A percentile compares a stretch with the other conserved stretches of the same genome.
Conservation (phyloP, 495 filamentous ascomycete genomes). For the Penicillium bialowiezense region DNA sequence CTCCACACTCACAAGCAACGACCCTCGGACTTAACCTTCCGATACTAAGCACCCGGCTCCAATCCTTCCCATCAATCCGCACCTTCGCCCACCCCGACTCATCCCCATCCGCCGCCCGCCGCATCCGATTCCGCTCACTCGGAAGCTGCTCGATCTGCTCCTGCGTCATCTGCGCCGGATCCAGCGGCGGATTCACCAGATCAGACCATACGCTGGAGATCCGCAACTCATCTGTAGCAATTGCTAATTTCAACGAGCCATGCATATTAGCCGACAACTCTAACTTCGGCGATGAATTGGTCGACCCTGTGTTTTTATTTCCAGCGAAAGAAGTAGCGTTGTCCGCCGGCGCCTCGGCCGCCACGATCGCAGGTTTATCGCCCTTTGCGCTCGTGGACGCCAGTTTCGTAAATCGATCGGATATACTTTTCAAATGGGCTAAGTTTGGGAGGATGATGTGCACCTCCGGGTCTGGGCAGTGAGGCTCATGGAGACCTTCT, state of each 20-base stretch:
- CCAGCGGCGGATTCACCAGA: slow-evolving; percentile 78
- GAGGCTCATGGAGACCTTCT: slow-evolving; percentile 83
- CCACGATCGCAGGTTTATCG: slow-evolving; percentile 12
- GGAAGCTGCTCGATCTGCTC: slow-evolving; percentile 66
- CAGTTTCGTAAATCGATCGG: slow-evolving; percentile 89
- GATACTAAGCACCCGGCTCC: slow-evolving; percentile 87
- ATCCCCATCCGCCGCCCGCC: slow-evolving; percentile 44
- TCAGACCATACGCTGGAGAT: slow-evolving; percentile 81
- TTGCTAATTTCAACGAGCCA: slow-evolving; percentile 72
- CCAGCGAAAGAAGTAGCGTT: neutral
- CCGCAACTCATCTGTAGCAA: slow-evolving; percentile 73
- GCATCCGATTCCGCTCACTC: slow-evolving; percentile 66
- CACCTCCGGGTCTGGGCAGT: slow-evolving; percentile 86
- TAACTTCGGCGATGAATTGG: slow-evolving; percentile 56
- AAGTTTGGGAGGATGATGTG: slow-evolving; percentile 86
- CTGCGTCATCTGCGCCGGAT: slow-evolving; percentile 67
- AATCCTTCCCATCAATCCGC: slow-evolving; percentile 86
- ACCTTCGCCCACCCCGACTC: slow-evolving; percentile 79
- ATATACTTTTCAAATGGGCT: slow-evolving; percentile 81
- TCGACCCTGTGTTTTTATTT: slow-evolving; percentile 16
- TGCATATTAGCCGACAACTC: slow-evolving; percentile 87
- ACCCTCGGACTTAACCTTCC: slow-evolving; percentile 83
- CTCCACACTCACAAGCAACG: slow-evolving; percentile 71
- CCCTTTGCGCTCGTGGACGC: slow-evolving; percentile 38
- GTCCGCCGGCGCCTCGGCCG: slow-evolving; percentile 11